Conservation (phyloP, 192 early-diverging fungal species). For the Coemansia umbellata region DNA sequence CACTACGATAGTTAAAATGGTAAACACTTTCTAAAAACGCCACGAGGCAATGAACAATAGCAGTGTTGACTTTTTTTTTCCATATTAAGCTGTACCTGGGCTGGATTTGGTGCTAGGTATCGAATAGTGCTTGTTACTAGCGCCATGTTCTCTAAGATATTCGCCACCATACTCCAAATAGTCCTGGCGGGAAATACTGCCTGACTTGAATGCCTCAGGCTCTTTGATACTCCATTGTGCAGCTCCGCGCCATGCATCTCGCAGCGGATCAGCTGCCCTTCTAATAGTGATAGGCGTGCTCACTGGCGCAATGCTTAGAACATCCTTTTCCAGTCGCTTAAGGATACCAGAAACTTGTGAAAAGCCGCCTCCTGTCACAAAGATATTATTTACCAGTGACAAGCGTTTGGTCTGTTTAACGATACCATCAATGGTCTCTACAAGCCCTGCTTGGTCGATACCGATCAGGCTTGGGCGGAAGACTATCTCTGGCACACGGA, state of each 20-base stretch:
- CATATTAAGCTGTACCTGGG: no score
- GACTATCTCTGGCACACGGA: slow-evolving; percentile 82
- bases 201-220: slow-evolving; percentile 39
- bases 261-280: slow-evolving; percentile 64
- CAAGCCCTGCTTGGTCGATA: slow-evolving; percentile 82
- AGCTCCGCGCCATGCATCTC: slow-evolving; percentile 86
- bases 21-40: no score
- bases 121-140: slow-evolving; percentile 63
- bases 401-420: slow-evolving; percentile 38
- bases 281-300: slow-evolving; percentile 54
- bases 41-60: no score
- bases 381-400: slow-evolving; percentile 53
- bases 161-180: slow-evolving; percentile 82
- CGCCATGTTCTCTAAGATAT: slow-evolving; percentile 80
- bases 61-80: no score
- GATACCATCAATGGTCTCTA: slow-evolving; percentile 71
- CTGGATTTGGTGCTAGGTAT: background rate
- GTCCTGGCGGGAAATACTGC: slow-evolving; percentile 61
- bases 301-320: slow-evolving; percentile 63
- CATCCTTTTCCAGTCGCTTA: slow-evolving; percentile 59
- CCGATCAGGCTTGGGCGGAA: slow-evolving; percentile 86
- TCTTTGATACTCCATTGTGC: slow-evolving; percentile 60
- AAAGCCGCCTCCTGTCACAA: slow-evolving; percentile 77
- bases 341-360: slow-evolving; percentile 58
- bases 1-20: no score